phyloP scores from a whole-genome alignment of 2,329 filamentous ascomycete species.

The Claviceps africana region DNA sequence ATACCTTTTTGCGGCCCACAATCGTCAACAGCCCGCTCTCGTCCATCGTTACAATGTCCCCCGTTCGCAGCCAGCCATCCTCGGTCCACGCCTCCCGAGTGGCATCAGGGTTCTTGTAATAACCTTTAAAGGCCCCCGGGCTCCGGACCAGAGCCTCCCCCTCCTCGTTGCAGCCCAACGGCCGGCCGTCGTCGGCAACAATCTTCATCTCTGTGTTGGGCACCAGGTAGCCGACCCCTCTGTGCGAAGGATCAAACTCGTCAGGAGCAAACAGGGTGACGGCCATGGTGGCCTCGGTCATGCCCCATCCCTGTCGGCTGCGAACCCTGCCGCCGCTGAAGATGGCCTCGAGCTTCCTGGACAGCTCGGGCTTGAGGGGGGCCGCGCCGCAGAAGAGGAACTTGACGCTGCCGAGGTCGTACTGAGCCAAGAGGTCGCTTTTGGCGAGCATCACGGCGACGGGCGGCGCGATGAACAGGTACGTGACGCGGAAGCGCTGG shows the following conservation, averaged over 20 bases:
- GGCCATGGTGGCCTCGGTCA: slow-evolving; percentile 55
- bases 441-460: slow-evolving; percentile 64
- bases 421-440: slow-evolving; percentile 44
- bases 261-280: slow-evolving; percentile 55
- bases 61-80: background rate
- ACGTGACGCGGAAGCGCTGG: slow-evolving; percentile 52
- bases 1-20: background rate
- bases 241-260: background rate
- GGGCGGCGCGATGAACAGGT: slow-evolving; percentile 59
- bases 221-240: slow-evolving; percentile 40
- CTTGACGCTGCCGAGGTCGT: slow-evolving; percentile 54
- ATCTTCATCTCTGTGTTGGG: slow-evolving; percentile 67
- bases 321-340: background rate
- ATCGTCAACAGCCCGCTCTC: background rate
- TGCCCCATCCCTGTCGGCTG: slow-evolving; percentile 28
- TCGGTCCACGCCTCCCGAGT: background rate
- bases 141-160: background rate
- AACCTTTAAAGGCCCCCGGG: background rate
- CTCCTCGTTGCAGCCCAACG: background rate
- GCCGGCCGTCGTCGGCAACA: background rate
- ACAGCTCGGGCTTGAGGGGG: slow-evolving; percentile 56
- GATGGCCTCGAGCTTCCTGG: slow-evolving; percentile 41
- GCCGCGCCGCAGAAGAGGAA: slow-evolving; percentile 60
- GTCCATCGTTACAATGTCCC: background rate
- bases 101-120: background rate